A percentile compares a stretch with the other conserved stretches of the same genome.
These are phyloP conservation scores for Tulasnella sp. DNA, from an alignment of 768 basidiomycete species.

Conservation along the genomic window DNA sequence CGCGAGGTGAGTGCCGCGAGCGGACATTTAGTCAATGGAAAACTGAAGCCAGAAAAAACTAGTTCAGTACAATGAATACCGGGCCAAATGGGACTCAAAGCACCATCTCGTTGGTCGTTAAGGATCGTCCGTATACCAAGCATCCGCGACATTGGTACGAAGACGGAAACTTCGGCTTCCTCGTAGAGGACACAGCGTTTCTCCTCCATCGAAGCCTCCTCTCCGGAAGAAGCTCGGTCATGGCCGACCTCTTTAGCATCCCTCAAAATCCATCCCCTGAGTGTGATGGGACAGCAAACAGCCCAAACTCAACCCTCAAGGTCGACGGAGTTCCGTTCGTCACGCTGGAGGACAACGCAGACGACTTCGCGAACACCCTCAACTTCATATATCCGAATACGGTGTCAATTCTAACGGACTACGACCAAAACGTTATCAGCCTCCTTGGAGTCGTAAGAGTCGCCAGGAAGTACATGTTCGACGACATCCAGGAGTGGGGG, in stretches of 20 bases:
- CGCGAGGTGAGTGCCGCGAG: background rate
- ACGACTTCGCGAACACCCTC: background rate
- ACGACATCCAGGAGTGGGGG: background rate
- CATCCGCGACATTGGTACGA: background rate
- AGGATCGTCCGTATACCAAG: background rate
- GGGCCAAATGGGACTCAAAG: background rate
- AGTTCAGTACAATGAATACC: background rate
- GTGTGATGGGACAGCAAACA: background rate
- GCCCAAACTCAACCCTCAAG: background rate
- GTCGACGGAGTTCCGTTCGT: background rate
- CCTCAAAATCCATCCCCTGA: background rate
- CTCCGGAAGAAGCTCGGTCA: background rate
- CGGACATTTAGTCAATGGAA: no score
- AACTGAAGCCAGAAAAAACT: background rate
- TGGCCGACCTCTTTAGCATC: background rate
- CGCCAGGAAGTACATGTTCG: background rate
- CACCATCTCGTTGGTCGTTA: background rate
- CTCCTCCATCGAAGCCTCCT: background rate
- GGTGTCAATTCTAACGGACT: background rate
- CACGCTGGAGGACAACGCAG: background rate
- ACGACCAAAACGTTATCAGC: background rate
- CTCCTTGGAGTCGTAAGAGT: background rate
- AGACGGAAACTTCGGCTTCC: slow-evolving; percentile 9
- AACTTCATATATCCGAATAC: background rate
- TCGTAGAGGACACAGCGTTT: background rate